Percentiles rank a stretch among this genome's conserved stretches.
Conservation (phyloP, 2,329 filamentous ascomycete species). For the Cytospora chrysosperma region DNA sequence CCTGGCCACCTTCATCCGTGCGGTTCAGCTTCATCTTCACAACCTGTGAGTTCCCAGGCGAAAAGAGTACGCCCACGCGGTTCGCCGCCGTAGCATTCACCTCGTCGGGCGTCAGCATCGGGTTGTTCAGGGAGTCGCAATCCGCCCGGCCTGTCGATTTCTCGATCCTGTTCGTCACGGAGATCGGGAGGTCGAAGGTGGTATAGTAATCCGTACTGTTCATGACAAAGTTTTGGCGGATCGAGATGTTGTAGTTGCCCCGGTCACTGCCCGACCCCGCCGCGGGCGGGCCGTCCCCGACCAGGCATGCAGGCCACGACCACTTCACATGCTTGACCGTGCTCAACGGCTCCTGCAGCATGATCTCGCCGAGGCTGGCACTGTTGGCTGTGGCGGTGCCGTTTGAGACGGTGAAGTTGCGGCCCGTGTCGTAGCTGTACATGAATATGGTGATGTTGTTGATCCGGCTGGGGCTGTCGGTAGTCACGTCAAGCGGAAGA, state of each 20-base stretch:
- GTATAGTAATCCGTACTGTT: conserved; percentile 66
- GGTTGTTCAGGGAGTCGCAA: conserved; percentile 53
- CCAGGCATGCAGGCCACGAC: conserved; percentile 68
- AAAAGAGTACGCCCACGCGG: conserved; percentile 48
- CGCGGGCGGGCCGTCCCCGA: conserved; percentile 54
- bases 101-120: conserved; percentile 46
- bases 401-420: conserved; percentile 69
- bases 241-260: conserved; percentile 69
- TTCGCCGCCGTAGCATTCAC: conserved; percentile 45
- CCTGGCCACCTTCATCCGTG: conserved; percentile 26
- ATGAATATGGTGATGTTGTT: conserved; percentile 67
- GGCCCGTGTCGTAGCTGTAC: conserved; percentile 59
- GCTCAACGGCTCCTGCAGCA: conserved; percentile 62
- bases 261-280: conserved; percentile 49
- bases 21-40: conserved; percentile 37
- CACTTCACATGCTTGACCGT: conserved; percentile 75
- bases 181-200: conserved; percentile 68
- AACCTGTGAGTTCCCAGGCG: conserved; percentile 49
- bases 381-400: conserved; percentile 52
- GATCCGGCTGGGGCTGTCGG: conserved; percentile 56
- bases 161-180: conserved; percentile 64
- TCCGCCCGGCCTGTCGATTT: conserved; percentile 40
- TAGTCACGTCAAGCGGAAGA: conserved; percentile 55
- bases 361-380: conserved; percentile 60
- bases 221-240: conserved; percentile 67